Evolutionary conservation across 148 eudicot species (phyloP).

Genomic region (Persicaria tinctoria): DNA sequence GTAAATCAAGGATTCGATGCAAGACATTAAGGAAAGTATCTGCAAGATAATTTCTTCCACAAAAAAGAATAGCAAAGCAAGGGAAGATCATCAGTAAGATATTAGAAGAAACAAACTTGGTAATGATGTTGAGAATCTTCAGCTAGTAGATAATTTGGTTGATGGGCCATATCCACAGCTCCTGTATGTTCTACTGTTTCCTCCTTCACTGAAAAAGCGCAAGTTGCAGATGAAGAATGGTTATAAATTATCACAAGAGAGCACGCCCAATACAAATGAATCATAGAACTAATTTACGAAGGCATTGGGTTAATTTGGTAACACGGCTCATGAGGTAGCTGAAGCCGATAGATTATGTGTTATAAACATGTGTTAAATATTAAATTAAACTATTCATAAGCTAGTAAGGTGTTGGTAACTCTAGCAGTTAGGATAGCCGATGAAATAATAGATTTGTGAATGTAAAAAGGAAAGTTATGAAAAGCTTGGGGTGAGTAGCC

Average conservation of each 20-base stretch:
- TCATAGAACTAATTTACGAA: background rate
- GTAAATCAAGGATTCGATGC: background rate
- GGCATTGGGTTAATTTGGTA: too few relatives aligned
- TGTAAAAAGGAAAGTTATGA: too few relatives aligned
- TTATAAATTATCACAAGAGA: background rate
- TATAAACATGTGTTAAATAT: too few relatives aligned
- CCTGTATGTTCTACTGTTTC: background rate
- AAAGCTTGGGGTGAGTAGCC: too few relatives aligned
- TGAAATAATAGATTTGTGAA: too few relatives aligned
- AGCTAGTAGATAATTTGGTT: slow-evolving; percentile 3
- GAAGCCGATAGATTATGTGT: too few relatives aligned
- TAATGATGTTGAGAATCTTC: slow-evolving; percentile 54
- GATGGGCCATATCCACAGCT: background rate
- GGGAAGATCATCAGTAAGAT: background rate
- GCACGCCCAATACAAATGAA: background rate
- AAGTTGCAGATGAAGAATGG: background rate
- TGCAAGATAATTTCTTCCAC: background rate
- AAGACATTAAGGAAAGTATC: background rate
- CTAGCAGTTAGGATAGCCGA: too few relatives aligned
- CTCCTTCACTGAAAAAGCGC: background rate
- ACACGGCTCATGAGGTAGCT: too few relatives aligned
- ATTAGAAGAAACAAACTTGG: slow-evolving; percentile 26
- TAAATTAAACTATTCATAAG: too few relatives aligned
- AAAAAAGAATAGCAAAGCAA: background rate
- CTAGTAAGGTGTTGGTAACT: too few relatives aligned